Evolutionary conservation across 208 protist genomes (phyloP), one percentile per base, ranked within the genome.

Genomic region (Balamuthia mandrillaris): DNA sequence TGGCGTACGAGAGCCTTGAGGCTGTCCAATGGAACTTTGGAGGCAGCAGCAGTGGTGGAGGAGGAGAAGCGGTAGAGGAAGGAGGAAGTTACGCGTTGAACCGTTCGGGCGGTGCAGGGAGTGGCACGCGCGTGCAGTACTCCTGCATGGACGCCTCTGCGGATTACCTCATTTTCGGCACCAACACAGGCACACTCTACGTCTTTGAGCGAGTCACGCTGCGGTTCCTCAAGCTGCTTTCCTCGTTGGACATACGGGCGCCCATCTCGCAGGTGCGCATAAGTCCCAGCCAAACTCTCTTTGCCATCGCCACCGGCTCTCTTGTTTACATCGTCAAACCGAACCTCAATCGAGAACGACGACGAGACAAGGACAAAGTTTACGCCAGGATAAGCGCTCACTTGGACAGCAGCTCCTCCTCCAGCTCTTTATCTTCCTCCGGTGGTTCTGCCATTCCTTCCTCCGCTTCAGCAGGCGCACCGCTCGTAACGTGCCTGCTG

Each of bases 181-280:
- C 58, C 58, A 66, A 66, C 24, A 66, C 58, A 35, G 58, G 58
- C 58, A 66, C 33, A 27, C 58, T 66, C 58, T 66, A 66, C 58
- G 35, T 66, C 24, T 66, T 66, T 21, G 42, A 66, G 14, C 58
- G 58, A 3, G 58, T 10, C 7, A 35, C 58, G 58, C 58, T 66
- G 14, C 58, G 58, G 33, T 66, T 66, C 58, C 58, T 66, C 14
- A 27, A 66, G 58, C 58, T 66, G 14, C 33, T 66, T 27, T 66
- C 58, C 14, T 66, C 58, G 31, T 35, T 35, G 14, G 58, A 66
- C 33, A 66, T 66, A 27, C 58, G 58, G 33, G 21, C 58, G 33
- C 7, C 58, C 58, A 35, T 66, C 33, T n/a, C 58, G 33, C 58
- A 66, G 33, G 42, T 66, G 7, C 58, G 58, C 58, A 44, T 66